Percentiles rank a stretch among this genome's conserved stretches.
Conservation (phyloP, 805 yeast genomes). For the Candida chauliodis region DNA sequence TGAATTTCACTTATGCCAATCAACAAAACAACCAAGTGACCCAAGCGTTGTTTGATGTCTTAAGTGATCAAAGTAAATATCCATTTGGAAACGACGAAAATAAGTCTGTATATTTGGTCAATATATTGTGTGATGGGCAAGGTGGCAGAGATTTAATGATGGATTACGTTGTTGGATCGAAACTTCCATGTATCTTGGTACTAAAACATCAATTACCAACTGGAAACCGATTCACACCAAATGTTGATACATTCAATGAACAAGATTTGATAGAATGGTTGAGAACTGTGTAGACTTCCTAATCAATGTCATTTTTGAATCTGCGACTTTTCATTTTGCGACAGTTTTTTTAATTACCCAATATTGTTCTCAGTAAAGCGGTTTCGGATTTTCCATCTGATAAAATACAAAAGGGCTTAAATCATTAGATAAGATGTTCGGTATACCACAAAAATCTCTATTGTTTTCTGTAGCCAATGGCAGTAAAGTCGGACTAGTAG, state of each 20-base stretch:
- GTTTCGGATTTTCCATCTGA: conserved; percentile 2
- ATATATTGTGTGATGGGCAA: conserved; percentile 65
- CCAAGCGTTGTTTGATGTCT: conserved; percentile 45
- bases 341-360: no score
- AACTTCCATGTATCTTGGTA: conserved; percentile 65
- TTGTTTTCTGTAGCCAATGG: background rate
- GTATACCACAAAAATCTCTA: background rate
- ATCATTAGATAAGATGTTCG: background rate
- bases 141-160: conserved; percentile 57
- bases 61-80: conserved; percentile 20
- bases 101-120: conserved; percentile 55
- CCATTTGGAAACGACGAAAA: conserved; percentile 34
- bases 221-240: conserved; percentile 23
- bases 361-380: background rate
- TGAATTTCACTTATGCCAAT: conserved; percentile 75
- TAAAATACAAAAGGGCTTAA: background rate
- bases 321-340: no score
- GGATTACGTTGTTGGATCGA: conserved; percentile 47
- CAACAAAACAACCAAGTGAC: conserved; percentile 59
- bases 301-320: no score
- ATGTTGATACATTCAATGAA: conserved; percentile 21
- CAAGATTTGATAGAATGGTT: conserved; percentile 24
- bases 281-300: conserved; percentile 1
- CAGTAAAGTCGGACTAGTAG: background rate
- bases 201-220: conserved; percentile 61